phyloP scores from a whole-genome alignment of 352 stramenopile species.

The Globisporangium ultimum region DNA sequence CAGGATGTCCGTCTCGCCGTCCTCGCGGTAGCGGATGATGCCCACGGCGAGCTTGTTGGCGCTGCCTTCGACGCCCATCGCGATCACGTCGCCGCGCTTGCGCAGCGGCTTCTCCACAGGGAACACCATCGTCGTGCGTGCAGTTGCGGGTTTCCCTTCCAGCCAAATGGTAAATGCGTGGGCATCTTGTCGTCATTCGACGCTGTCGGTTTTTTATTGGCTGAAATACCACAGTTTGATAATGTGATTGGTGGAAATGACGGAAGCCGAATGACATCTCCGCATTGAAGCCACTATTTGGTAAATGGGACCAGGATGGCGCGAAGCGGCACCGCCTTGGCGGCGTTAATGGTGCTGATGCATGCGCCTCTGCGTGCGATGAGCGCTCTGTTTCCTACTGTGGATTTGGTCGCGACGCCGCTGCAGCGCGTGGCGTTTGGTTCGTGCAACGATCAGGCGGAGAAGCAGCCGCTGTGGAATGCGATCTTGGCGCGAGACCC shows the following conservation, averaged over 20 bases:
- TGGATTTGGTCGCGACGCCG: slow-evolving; percentile 23
- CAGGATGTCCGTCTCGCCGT: slow-evolving; percentile 91
- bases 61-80: slow-evolving; percentile 97
- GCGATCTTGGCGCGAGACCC: slow-evolving; percentile 49
- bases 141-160: slow-evolving; percentile 9
- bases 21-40: slow-evolving; percentile 67
- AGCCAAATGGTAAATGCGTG: slow-evolving; percentile 7
- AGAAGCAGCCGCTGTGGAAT: slow-evolving; percentile 69
- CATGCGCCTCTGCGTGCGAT: background rate
- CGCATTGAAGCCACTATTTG: no score
- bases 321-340: no score
- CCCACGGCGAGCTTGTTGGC: slow-evolving; percentile 97
- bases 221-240: slow-evolving; percentile 1
- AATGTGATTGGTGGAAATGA: background rate
- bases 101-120: slow-evolving; percentile 32
- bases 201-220: slow-evolving; percentile 21
- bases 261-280: no score
- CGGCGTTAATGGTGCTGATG: no score
- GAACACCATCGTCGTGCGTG: slow-evolving; percentile 14
- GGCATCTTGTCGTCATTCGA: slow-evolving; percentile 9
- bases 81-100: slow-evolving; percentile 81
- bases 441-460: slow-evolving; percentile 83
- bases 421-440: slow-evolving; percentile 66
- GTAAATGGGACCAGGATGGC: no score
- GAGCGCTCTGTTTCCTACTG: background rate